Conservation (phyloP, 1,284 basidiomycete species). For the Moesziomyces sp. region DNA sequence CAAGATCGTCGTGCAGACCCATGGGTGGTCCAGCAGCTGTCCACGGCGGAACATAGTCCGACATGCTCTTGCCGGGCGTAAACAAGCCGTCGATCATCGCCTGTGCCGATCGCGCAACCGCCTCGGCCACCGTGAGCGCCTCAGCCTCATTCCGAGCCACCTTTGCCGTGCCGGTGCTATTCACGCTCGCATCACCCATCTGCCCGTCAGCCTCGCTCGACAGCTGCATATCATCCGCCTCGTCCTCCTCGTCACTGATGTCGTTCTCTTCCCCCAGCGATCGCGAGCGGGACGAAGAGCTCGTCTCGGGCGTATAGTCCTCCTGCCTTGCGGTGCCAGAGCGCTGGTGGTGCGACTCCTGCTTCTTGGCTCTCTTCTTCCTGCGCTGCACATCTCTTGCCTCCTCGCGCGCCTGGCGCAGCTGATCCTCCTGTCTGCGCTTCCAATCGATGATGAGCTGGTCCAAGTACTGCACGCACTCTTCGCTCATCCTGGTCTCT, state of each 20-base stretch:
- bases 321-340: constrained; percentile 56
- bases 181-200: constrained; percentile 22
- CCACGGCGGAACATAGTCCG: constrained; percentile 58
- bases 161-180: constrained; percentile 42
- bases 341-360: constrained; percentile 33
- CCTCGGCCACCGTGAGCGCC: constrained; percentile 39
- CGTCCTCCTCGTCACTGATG: constrained; percentile 4
- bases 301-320: constrained; percentile 21
- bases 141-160: constrained; percentile 9
- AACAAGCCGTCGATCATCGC: constrained; percentile 55
- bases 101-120: constrained; percentile 40
- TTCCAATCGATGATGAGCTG: constrained; percentile 98
- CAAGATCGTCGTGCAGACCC: constrained; percentile 34
- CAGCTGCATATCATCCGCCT: constrained; percentile 8
- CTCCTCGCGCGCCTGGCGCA: constrained; percentile 32
- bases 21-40: constrained; percentile 43
- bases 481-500: constrained; percentile 90
- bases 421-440: constrained; percentile 68
- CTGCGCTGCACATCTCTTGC: constrained; percentile 19
- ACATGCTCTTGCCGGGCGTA: constrained; percentile 50
- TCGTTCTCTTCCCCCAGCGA: constrained; percentile 26
- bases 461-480: constrained; percentile 90
- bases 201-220: constrained; percentile 6
- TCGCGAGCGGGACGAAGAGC: background rate
- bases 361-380: constrained; percentile 36